Conservation (phyloP, 108 stramenopile genomes). For the Asterionellopsis glacialis region DNA sequence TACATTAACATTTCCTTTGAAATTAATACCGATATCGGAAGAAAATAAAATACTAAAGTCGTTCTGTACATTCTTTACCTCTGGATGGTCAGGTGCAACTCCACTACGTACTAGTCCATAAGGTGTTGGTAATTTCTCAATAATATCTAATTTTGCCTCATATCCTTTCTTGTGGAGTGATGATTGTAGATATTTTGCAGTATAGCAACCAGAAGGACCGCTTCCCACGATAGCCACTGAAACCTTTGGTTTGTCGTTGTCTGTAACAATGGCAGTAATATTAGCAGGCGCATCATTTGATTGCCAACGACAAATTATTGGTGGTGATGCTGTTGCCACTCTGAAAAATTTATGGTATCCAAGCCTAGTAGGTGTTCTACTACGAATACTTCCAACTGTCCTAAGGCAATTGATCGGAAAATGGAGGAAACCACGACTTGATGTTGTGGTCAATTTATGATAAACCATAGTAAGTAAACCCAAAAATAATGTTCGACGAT, state of each 20-base stretch:
- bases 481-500: no score
- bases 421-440: no score
- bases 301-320: background rate
- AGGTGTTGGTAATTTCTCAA: constrained; percentile 88
- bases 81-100: constrained; percentile 98
- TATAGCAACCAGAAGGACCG: constrained; percentile 96
- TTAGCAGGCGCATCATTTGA: constrained; percentile 10
- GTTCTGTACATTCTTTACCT: constrained; percentile 94
- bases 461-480: no score
- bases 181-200: constrained; percentile 88
- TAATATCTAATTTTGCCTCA: constrained; percentile 57
- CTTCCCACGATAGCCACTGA: constrained; percentile 47
- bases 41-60: constrained; percentile 78
- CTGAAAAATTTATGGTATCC: background rate
- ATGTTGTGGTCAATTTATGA: no score
- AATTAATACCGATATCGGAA: constrained; percentile 23
- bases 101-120: constrained; percentile 94
- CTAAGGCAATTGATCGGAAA: no score
- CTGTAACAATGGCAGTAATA: constrained; percentile 11
- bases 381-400: no score
- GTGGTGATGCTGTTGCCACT: background rate
- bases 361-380: background rate
- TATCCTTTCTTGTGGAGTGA: constrained; percentile 8
- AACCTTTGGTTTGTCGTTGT: background rate
- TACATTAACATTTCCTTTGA: constrained; percentile 86